Evolutionary conservation across 192 early-diverging fungal species (phyloP).

Genomic region (Cladochytrium replicatum): DNA sequence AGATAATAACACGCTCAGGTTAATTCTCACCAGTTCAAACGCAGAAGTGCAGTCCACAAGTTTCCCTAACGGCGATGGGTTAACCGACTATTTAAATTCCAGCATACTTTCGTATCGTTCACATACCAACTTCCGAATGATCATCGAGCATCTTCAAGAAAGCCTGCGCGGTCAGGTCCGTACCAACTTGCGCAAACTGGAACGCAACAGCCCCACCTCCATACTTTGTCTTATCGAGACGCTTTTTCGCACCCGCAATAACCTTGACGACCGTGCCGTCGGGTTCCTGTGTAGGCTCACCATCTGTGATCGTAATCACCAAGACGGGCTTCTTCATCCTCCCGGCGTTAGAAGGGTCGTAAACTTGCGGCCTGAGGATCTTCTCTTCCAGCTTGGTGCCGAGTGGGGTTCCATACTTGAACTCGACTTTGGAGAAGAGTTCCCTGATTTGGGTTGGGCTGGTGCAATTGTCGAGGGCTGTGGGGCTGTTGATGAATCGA

Average conservation of each 20-base stretch:
- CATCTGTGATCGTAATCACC: slow-evolving; percentile 21
- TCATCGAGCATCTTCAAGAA: slow-evolving; percentile 13
- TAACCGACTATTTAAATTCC: too few species aligned
- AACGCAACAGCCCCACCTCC: slow-evolving; percentile 11
- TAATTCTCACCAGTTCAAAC: slow-evolving; percentile 19
- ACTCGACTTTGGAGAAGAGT: slow-evolving; percentile 9
- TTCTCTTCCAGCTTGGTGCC: slow-evolving; percentile 20
- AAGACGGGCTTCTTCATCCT: slow-evolving; percentile 15
- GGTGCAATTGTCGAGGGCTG: slow-evolving; percentile 12
- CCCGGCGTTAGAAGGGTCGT: not conserved
- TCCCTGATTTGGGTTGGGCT: slow-evolving; percentile 5
- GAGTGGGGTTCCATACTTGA: slow-evolving; percentile 21
- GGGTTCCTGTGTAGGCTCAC: slow-evolving; percentile 15
- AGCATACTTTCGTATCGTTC: too few species aligned
- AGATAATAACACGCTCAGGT: too few species aligned
- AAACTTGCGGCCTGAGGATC: slow-evolving; percentile 15
- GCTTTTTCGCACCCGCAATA: slow-evolving; percentile 8
- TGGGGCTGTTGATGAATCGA: slow-evolving; percentile 19
- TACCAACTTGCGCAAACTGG: slow-evolving; percentile 24
- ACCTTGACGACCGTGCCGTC: slow-evolving; percentile 6
- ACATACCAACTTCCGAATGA: too few species aligned
- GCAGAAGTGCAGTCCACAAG: slow-evolving; percentile 15
- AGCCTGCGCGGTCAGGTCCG: slow-evolving; percentile 16
- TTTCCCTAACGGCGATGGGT: slow-evolving; percentile 9
- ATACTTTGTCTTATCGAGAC: slow-evolving; percentile 7